Evolutionary conservation across 2,329 filamentous ascomycete genomes (phyloP), one percentile per base, ranked within the genome.

Genomic region (Emericellopsis atlantica): DNA sequence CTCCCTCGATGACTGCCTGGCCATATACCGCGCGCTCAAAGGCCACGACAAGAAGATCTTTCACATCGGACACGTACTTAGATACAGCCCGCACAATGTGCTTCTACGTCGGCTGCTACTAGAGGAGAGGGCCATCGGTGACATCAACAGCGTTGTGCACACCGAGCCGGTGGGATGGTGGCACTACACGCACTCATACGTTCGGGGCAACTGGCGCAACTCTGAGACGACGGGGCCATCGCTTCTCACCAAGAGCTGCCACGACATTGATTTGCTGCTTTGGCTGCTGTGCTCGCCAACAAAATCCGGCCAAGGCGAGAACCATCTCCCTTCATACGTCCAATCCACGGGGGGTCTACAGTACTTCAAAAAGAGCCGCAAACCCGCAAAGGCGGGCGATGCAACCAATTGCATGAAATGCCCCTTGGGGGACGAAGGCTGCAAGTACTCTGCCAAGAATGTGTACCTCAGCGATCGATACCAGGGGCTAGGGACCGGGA

Each of bases 101-200:
- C 65, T 90, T 42, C 69, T 98, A 23, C 78, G 88, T 39, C 79
- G 82, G 54, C 65, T 96, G 14, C 69, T 96, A 5, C 70, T 88
- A 1, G 72, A 83, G 47, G 77, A 93, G 40, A 71, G 72, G 11
- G 75, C 80, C 11, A 81, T 98, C 53, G 92, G 92, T 6, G 84
- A 95, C 41, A 69, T 95, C 24, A 66, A 93, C 40, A 90, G 84
- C 32, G 71, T 95, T 32, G 84, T 93, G 47, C 92, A 96, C 60
- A 92, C 86, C 0, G 92, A 96, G 58, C 92, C 92, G 0, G 81
- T 98, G 0, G 92, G 92, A 1, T 94, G 84, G 80, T 96, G 88
- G 86, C 92, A 96, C 58, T 96, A 93, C 56, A 72, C 83, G 1
- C 89, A 95, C 58, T 87, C 81, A 34, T 95, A 90, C 51, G 90